Evolutionary conservation across 208 protist genomes (phyloP), one percentile per base, ranked within the genome.

Genomic region (Acanthamoeba triangularis): DNA sequence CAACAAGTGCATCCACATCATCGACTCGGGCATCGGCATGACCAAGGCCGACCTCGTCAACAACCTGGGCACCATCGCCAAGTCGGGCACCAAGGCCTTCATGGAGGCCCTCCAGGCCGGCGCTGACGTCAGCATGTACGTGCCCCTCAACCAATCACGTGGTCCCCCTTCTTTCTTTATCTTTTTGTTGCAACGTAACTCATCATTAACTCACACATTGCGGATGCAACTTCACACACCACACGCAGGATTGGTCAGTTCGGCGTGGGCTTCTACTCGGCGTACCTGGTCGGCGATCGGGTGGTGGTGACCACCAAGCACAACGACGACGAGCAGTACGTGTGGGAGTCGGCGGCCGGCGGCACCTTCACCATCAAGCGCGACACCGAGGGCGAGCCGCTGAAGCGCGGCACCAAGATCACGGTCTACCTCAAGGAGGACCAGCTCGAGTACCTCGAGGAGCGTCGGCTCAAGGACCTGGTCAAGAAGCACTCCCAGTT

Each of bases 191-290:
- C 16, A 61, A 61, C 20, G 5, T n/a, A 67, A 28, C 61, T 67
- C 61, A 67, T 4, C 37, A 41, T 41, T 3, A 41, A 41, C 3
- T 13, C 11, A 14, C 56, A 14, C 1, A 3, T 18, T 76, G 11
- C 67, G n/a, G n/a, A 33, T 23, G 18, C 67, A 44, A 18, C 67
- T 41, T 37, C 67, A 44, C 67, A 44, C 33, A 16, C n/a, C 2
- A 37, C 0, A 1, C 28, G 2, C 33, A 80, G 72, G 72, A 99
- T 99, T 96, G 99, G 99, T 95, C 99, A 99, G 98, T 99, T 99
- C 96, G 99, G 99, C 99, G 99, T 99, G 82, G 99, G 99, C 93
- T 99, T 99, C 99, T 99, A 99, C 98, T 99, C 99, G 78, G 99
- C 99, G 30, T 99, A 99, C 97, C 98, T 99, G 25, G 99, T 99